Evolutionary conservation across 2,329 filamentous ascomycete genomes (phyloP).

Genomic region (Dactylellina drechsleri): DNA sequence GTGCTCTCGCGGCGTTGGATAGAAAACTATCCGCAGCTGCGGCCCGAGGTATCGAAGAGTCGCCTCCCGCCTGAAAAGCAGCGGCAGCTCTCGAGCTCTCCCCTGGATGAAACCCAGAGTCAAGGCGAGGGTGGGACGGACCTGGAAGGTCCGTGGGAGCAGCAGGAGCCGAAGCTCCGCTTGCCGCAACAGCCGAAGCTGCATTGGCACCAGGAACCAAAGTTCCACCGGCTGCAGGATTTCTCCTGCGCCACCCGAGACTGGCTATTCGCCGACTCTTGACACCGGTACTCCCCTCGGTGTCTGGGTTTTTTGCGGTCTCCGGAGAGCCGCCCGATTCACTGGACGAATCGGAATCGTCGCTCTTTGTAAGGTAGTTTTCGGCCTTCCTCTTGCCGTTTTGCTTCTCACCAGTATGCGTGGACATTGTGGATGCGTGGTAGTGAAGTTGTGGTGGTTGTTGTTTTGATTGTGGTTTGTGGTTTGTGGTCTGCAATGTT

Average conservation of each 20-base stretch:
- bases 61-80: not conserved
- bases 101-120: conserved; percentile 1
- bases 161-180: too few relatives aligned
- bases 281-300: not conserved
- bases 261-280: not conserved
- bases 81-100: conserved; percentile 3
- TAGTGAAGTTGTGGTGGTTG: conserved; percentile 1
- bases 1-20: too few relatives aligned
- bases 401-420: not conserved
- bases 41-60: not conserved
- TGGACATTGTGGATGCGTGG: not conserved
- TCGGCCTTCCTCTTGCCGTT: conserved; percentile 13
- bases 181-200: too few relatives aligned
- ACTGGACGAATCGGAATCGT: conserved; percentile 1
- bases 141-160: too few relatives aligned
- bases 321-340: not conserved
- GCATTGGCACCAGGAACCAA: not conserved
- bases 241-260: not conserved
- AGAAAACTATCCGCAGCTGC: too few relatives aligned
- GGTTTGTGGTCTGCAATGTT: not conserved
- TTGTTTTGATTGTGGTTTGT: not conserved
- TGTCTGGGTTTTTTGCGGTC: not conserved
- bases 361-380: conserved; percentile 12
- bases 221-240: too few relatives aligned
- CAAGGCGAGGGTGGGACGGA: too few relatives aligned